These are phyloP conservation scores for Trichoderma asperellum DNA, from an alignment of 2,329 filamentous ascomycete species.

Conservation along the genomic window DNA sequence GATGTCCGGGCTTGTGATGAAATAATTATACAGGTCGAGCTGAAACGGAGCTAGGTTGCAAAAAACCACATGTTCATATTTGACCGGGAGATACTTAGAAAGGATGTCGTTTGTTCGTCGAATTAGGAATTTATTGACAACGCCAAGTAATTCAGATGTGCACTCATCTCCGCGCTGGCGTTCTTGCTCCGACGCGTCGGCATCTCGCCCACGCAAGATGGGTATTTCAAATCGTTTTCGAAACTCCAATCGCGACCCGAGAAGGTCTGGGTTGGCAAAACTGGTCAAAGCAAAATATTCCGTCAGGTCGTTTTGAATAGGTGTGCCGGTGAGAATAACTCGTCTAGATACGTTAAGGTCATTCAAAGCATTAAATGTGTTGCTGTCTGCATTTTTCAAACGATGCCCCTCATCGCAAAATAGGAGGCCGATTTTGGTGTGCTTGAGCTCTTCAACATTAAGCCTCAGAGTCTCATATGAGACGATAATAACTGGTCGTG, in stretches of 20 bases:
- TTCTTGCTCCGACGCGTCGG: conserved; percentile 82
- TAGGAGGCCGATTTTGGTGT: conserved; percentile 88
- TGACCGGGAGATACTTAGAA: conserved; percentile 95
- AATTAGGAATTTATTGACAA: conserved; percentile 99
- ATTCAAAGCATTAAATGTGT: conserved; percentile 91
- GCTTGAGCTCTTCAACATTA: conserved; percentile 86
- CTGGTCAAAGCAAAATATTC: conserved; percentile 96
- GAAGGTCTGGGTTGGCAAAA: conserved; percentile 91
- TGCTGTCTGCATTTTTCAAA: conserved; percentile 93
- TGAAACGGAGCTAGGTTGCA: conserved; percentile 95
- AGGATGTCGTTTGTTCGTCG: conserved; percentile 96
- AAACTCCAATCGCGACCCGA: conserved; percentile 88
- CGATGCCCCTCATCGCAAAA: conserved; percentile 97
- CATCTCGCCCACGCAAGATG: conserved; percentile 88
- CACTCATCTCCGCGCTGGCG: conserved; percentile 82
- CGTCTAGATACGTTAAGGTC: conserved; percentile 86
- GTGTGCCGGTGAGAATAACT: conserved; percentile 94
- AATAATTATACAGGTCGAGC: conserved; percentile 91
- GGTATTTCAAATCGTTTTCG: conserved; percentile 92
- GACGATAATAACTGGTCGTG: conserved; percentile 91
- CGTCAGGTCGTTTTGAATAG: conserved; percentile 97
- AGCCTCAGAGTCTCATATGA: conserved; percentile 95
- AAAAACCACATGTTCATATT: conserved; percentile 99
- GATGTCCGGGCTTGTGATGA: conserved; percentile 94
- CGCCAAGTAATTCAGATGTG: conserved; percentile 74